A percentile compares a stretch with the other conserved stretches of the same genome.
Conservation (phyloP, 2,329 filamentous ascomycete genomes). For the Dactylonectria estremocensis region DNA sequence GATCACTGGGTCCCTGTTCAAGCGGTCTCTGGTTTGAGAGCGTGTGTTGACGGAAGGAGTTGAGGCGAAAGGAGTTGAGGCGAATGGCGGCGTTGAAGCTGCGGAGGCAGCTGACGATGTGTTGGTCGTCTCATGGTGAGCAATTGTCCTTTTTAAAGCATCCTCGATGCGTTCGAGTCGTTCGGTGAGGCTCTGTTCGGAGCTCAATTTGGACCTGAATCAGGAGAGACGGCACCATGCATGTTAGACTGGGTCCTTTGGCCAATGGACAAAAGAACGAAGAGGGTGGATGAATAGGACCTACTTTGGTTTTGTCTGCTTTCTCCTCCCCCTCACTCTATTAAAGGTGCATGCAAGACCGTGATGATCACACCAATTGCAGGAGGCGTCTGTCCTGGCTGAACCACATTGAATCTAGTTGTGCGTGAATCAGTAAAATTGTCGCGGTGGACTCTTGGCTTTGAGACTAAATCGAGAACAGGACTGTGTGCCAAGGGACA, state of each 20-base stretch:
- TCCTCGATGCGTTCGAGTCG: slow-evolving; percentile 40
- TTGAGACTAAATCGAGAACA: too few relatives aligned
- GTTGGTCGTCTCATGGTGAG: slow-evolving; percentile 9
- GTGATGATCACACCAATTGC: slow-evolving; percentile 10
- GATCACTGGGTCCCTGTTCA: background rate
- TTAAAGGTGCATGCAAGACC: slow-evolving; percentile 7
- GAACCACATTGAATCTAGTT: slow-evolving; percentile 8
- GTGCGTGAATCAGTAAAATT: slow-evolving; percentile 2
- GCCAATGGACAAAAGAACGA: background rate
- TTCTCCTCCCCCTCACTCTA: slow-evolving; percentile 2
- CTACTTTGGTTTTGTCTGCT: background rate
- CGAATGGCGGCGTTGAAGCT: background rate
- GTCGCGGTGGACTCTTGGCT: too few relatives aligned
- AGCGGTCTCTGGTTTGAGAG: background rate
- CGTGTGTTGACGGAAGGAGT: background rate
- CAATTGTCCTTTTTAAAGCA: slow-evolving; percentile 25
- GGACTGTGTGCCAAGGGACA: too few relatives aligned
- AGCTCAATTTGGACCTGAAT: slow-evolving; percentile 30
- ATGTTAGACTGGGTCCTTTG: background rate
- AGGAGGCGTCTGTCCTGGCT: background rate
- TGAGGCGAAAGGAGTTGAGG: slow-evolving; percentile 4
- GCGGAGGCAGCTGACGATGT: background rate
- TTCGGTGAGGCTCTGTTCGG: slow-evolving; percentile 41
- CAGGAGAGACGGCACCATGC: background rate
- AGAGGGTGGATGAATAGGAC: background rate